Base-by-base conservation (phyloP, 139 green algal species). In the Astrephomene gubernaculifera region DNA sequence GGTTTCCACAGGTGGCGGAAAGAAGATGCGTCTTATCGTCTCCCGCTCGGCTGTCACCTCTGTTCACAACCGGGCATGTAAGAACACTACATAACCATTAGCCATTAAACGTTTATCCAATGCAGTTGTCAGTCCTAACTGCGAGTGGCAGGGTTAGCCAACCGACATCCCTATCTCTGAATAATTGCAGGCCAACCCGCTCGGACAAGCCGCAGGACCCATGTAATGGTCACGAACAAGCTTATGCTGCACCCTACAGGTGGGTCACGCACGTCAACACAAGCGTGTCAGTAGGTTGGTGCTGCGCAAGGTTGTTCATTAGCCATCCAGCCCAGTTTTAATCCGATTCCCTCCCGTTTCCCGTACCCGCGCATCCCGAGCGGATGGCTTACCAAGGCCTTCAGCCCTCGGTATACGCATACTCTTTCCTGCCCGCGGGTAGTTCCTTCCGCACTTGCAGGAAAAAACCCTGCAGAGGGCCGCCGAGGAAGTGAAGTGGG, bases 231-330 rank as follows among this genome's bases (percentile, higher is more conserved):
- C 1, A 19, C n/a, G 19, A 82, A 82, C 54, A 71, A 67, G 74
- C 74, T 82, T 5, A 57, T 82, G 54, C 54, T 82, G 5, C 74
- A 82, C 29, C 74, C 74, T 2, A 82, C 53, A 0, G 74, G 74
- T 82, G 39, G n/a, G n/a, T n/a, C n/a, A n/a, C n/a, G n/a, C n/a
- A n/a, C n/a, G n/a, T n/a, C n/a, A n/a, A n/a, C n/a, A n/a, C n/a
- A n/a, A n/a, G n/a, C n/a, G n/a, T n/a, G n/a, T n/a, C n/a, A n/a
- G n/a, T n/a, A n/a, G n/a, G n/a, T n/a, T n/a, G n/a, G n/a, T n/a
- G n/a, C n/a, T n/a, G n/a, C n/a, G n/a, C n/a, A n/a, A n/a, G n/a
- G n/a, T n/a, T n/a, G n/a, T n/a, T n/a, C n/a, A n/a, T n/a, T n/a
- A n/a, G n/a, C n/a, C n/a, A n/a, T n/a, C n/a, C n/a, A n/a, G n/a